phyloP scores from a whole-genome alignment of 768 basidiomycete genomes.

The Albatrellus ellisii region DNA sequence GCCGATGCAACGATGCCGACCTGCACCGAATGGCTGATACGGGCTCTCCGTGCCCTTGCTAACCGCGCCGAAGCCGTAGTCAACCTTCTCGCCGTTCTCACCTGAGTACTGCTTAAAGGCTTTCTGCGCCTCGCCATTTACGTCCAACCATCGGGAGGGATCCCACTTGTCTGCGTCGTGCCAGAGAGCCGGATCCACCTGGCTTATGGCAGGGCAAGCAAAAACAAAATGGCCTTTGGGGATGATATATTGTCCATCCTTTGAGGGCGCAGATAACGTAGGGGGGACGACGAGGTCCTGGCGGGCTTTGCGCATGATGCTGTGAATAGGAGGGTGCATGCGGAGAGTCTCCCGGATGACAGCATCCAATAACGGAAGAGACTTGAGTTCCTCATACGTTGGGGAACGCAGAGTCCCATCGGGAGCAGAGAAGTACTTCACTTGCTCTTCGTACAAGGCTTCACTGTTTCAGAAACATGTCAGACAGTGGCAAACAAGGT shows the following conservation, averaged over 20 bases:
- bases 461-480: conserved; percentile 39
- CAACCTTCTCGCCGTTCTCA: conserved; percentile 76
- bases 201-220: conserved; percentile 78
- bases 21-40: conserved; percentile 97
- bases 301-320: conserved; percentile 86
- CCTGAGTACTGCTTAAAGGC: conserved; percentile 68
- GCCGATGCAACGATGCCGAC: conserved; percentile 89
- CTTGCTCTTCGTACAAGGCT: conserved; percentile 81
- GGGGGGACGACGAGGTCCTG: conserved; percentile 74
- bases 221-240: conserved; percentile 86
- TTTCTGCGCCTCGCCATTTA: conserved; percentile 67
- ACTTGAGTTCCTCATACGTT: conserved; percentile 76
- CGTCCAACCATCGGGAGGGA: conserved; percentile 76
- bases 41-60: conserved; percentile 94
- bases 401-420: conserved; percentile 72
- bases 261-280: conserved; percentile 64
- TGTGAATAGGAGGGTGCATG: conserved; percentile 92
- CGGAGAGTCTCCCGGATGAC: conserved; percentile 91
- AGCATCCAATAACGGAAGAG: conserved; percentile 74
- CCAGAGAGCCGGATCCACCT: conserved; percentile 82
- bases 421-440: conserved; percentile 62
- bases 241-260: conserved; percentile 67
- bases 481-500: neutral
- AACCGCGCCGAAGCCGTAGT: conserved; percentile 92
- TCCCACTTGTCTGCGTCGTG: conserved; percentile 58